A percentile compares a stretch with the other conserved stretches of the same genome.
These are phyloP conservation scores for Aureobasidium uvarum DNA, from an alignment of 2,329 filamentous ascomycete species.

Conservation along the genomic window DNA sequence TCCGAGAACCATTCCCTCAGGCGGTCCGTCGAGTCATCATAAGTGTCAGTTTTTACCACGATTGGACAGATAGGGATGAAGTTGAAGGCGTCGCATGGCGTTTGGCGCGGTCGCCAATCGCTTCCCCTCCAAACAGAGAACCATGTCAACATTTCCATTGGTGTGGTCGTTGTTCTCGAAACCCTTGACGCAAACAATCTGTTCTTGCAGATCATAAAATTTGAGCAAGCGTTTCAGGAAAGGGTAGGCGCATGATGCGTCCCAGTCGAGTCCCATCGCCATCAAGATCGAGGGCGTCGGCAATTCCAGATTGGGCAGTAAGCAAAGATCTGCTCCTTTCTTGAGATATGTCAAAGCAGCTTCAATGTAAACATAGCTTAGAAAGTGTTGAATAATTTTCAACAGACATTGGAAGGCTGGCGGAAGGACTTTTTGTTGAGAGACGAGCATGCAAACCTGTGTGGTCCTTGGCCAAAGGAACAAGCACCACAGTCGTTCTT, in stretches of 20 bases:
- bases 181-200: not conserved
- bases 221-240: conserved; percentile 1
- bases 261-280: not conserved
- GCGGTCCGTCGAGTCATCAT: not conserved
- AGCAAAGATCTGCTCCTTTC: not conserved
- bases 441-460: not conserved
- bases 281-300: not conserved
- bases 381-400: not conserved
- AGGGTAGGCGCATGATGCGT: not conserved
- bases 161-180: not conserved
- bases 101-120: not conserved
- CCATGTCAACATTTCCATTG: not conserved
- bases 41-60: not conserved
- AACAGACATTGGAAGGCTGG: not conserved
- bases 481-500: not conserved
- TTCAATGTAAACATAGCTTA: not conserved
- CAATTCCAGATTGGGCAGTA: too few relatives aligned
- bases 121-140: not conserved
- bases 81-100: not conserved
- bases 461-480: not conserved
- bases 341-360: not conserved
- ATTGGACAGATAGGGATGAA: not conserved
- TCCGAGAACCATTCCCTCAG: not conserved
- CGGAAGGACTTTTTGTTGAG: not conserved
- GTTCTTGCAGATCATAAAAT: not conserved